These are phyloP conservation scores for Acanthamoeba sp. DNA, from an alignment of 208 protist species.

Conservation along the genomic window DNA sequence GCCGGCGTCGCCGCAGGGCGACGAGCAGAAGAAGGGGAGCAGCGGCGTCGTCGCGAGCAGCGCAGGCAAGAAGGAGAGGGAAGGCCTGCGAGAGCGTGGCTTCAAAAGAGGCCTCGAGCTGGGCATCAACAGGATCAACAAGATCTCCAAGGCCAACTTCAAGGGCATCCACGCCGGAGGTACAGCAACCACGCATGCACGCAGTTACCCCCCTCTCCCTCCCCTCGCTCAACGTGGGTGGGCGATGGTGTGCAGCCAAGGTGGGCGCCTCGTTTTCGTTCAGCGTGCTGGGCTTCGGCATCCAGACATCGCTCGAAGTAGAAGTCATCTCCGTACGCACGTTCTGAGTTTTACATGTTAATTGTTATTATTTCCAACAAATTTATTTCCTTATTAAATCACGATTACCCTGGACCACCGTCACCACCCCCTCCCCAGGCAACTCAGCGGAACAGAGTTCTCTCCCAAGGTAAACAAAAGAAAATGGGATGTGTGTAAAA, in stretches of 20 bases:
- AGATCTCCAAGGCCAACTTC: conserved; percentile 27
- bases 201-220: no score
- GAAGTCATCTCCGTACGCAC: conserved; percentile 23
- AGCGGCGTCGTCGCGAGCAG: background rate
- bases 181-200: no score
- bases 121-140: conserved; percentile 51
- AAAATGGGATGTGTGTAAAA: no score
- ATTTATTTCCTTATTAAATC: no score
- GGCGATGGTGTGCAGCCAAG: background rate
- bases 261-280: conserved; percentile 32
- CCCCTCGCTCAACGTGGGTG: background rate
- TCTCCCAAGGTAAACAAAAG: no score
- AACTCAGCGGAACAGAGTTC: no score
- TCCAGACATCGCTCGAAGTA: background rate
- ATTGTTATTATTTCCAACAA: no score
- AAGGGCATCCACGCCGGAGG: background rate
- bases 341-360: no score
- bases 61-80: background rate
- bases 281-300: background rate
- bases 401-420: no score
- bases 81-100: conserved; percentile 9
- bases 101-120: conserved; percentile 11
- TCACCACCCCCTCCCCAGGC: no score
- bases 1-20: background rate
- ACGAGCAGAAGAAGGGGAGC: background rate